phyloP scores from a whole-genome alignment of 176 grass and related monocot genomes.

The Carex kokanica region DNA sequence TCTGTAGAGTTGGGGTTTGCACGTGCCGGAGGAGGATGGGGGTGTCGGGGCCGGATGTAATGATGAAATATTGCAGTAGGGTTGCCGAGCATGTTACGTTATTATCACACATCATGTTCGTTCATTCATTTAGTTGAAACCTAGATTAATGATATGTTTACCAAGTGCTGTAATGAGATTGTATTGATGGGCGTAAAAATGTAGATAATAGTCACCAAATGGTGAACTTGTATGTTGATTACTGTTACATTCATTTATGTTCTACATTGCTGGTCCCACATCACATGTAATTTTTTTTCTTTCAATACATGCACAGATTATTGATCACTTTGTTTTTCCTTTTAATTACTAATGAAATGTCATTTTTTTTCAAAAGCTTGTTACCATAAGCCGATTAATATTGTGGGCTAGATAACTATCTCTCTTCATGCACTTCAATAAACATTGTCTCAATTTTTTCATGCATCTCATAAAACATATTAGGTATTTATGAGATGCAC shows the following conservation, averaged over 20 bases:
- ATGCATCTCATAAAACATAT: not conserved
- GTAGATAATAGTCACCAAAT: slow-evolving; percentile 8
- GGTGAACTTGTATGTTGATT: not conserved
- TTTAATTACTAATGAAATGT: not conserved
- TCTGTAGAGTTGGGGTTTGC: slow-evolving; percentile 21
- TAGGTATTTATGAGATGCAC: not conserved
- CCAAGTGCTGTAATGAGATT: not conserved
- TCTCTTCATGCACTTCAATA: not conserved
- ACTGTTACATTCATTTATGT: slow-evolving; percentile 5
- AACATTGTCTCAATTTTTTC: not conserved
- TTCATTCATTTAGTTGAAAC: slow-evolving; percentile 21
- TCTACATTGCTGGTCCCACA: not conserved
- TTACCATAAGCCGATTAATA: not conserved
- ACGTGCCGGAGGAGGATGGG: not conserved
- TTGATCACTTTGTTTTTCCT: not conserved
- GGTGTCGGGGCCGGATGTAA: not conserved
- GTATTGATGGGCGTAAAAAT: not conserved
- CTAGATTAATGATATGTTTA: not conserved
- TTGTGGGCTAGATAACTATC: not conserved
- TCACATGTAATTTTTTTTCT: not conserved
- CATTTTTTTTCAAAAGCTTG: not conserved
- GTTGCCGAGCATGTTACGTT: not conserved
- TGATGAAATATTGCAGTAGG: slow-evolving; percentile 17
- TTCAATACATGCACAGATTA: not conserved
- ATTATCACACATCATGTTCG: not conserved